These are phyloP conservation scores for Beauveria sp. DNA, from an alignment of 2,329 filamentous ascomycete species.

Conservation along the genomic window DNA sequence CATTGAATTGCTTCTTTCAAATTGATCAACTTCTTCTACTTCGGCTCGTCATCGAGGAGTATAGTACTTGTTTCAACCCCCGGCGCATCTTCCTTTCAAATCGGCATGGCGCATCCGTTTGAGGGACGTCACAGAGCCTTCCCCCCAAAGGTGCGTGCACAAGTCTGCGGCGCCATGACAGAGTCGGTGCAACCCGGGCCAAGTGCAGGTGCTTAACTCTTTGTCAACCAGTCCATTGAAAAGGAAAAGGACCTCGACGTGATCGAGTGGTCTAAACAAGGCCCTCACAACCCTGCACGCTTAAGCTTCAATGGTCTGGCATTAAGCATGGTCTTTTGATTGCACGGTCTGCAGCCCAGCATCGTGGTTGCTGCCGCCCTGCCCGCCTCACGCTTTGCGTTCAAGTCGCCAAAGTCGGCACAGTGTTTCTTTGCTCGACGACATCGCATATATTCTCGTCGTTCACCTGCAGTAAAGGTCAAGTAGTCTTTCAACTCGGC, in stretches of 20 bases:
- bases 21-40: not conserved
- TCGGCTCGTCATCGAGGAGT: not conserved
- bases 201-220: not conserved
- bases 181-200: not conserved
- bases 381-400: not conserved
- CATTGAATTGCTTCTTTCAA: no score
- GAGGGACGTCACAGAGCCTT: not conserved
- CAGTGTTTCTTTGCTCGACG: not conserved
- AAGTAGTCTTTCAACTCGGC: constrained; percentile 56
- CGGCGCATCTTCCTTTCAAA: not conserved
- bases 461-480: not conserved
- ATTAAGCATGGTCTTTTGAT: not conserved
- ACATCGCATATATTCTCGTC: no score
- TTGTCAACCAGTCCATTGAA: not conserved
- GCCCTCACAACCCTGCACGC: not conserved
- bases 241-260: not conserved
- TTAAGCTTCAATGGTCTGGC: not conserved
- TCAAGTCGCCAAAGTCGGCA: not conserved
- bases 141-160: not conserved
- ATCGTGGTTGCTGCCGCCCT: not conserved
- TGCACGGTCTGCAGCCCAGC: not conserved
- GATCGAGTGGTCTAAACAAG: not conserved
- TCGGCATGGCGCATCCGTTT: not conserved
- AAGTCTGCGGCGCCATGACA: not conserved
- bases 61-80: not conserved